Evolutionary conservation across 768 basidiomycete genomes (phyloP), one percentile per base, ranked within the genome.

Genomic region (Tricholoma sp.): DNA sequence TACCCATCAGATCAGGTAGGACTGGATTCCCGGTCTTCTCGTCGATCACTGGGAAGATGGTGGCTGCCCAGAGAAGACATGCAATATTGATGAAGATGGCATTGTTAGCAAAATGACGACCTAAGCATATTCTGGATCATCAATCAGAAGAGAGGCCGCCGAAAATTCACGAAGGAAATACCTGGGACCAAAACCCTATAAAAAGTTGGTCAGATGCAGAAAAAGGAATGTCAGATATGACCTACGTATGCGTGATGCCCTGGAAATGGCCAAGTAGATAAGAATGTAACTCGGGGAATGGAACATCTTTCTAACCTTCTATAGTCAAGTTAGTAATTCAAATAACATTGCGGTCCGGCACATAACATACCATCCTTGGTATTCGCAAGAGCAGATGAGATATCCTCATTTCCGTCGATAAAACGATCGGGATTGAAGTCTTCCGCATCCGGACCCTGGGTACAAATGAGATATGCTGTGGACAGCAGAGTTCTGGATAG

Each of bases 331-430:
- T 12, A 36, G 17, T n/a, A 36, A 31, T 36, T 28, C 24, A n/a
- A 36, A 18, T 17, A 28, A 20, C 10, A 51, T 17, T 36, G 32
- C 17, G 11, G 33, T 11, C 18, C 4, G 5, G 24, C 2, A 18
- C 36, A 34, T n/a, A 17, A 51, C 50, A 29, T 51, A 51, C 50
- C 50, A 51, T 51, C 50, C 34, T 51, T 51, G 10, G 50, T 51
- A 37, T 51, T 32, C 5, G 50, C 50, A 51, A 51, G 33, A 20
- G 33, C 50, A 20, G 33, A 13, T 36, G 11, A 18, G 33, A 51
- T 18, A 11, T 28, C 33, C 50, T 32, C 50, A 28, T 34, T 36
- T 18, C 17, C 37, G 29, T 51, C 50, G 33, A 51, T 33, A n/a
- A 36, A 37, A 18, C 50, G 33, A 18, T 33, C 50, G 17, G 50